Conservation (phyloP, 2,329 filamentous ascomycete genomes). For the Allantophomopsis lycopodina region DNA sequence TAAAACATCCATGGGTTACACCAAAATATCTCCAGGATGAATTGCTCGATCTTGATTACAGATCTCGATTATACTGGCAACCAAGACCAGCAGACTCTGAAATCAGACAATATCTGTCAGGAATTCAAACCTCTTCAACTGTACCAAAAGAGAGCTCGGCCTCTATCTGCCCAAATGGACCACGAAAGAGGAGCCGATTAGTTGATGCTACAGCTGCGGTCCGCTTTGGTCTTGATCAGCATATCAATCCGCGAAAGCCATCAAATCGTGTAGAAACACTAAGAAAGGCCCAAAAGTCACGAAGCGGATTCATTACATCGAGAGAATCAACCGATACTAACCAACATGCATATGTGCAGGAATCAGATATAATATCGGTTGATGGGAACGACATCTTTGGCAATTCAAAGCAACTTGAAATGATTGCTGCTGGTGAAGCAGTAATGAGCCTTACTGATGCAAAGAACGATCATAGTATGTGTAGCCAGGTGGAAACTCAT, state of each 20-base stretch:
- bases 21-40: conserved; percentile 12
- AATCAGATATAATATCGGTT: conserved; percentile 1
- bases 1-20: conserved; percentile 23
- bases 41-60: conserved; percentile 6
- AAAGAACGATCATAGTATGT: too few relatives aligned
- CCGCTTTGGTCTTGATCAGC: conserved; percentile 15
- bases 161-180: background rate
- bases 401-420: too few relatives aligned
- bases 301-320: conserved; percentile 6
- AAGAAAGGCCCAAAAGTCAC: conserved; percentile 8
- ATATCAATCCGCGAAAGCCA: conserved; percentile 6
- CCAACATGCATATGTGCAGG: background rate
- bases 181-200: background rate
- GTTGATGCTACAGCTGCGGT: conserved; percentile 11
- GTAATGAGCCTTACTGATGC: too few relatives aligned
- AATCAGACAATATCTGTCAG: conserved; percentile 11
- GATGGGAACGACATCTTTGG: conserved; percentile 9
- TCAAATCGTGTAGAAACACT: conserved; percentile 10
- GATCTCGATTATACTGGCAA: conserved; percentile 13
- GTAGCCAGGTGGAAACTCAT: too few relatives aligned
- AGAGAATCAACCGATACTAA: background rate
- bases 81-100: conserved; percentile 7
- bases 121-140: background rate
- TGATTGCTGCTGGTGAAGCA: too few relatives aligned
- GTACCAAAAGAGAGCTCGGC: conserved; percentile 3